Evolutionary conservation across 148 eudicot species (phyloP), one percentile per base, ranked within the genome.

Genomic region (Amaranthus palmeri): DNA sequence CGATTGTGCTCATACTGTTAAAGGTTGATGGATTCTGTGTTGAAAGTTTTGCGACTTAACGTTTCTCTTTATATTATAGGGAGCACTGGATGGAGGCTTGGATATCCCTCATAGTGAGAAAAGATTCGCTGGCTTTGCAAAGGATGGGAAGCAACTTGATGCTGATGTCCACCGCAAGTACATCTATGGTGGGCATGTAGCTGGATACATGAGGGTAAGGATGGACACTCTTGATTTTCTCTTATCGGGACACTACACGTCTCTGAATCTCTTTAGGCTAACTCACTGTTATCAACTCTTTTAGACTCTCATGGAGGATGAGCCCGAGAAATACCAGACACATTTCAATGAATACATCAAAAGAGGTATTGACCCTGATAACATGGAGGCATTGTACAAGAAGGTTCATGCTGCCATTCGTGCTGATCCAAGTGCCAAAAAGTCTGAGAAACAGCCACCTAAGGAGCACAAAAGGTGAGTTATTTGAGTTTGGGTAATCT

Each of bases 81-180:
- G 96, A 54, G 96, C 96, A 7, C 72, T 91, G 71, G 96, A 88
- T 75, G 96, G 96, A 68, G 92, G 93, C 5, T 74, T 88, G 75
- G 96, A 91, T 61, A 91, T 91, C 61, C 96, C 96, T 25, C 93
- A 85, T 80, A 86, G 91, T 73, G 96, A 90, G 8, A 90, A 90
- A 81, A 84, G 96, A 64, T 90, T 90, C 80, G 92, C 89, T 74
- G 96, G 96, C 10, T 90, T 83, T 65, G 54, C 68, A 1, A 90
- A 90, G 84, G 96, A 90, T 4, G 65, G 77, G 72, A 88, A 88
- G 72, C 84, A 84, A 53, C 93, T 86, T 70, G 93, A 90, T 71
- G 82, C 91, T 56, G 89, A 90, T 58, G 83, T 86, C 45, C 92
- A 90, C 73, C 85, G 85, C 70, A 90, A 90, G 75, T 88, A 90